Conservation (phyloP, 2,329 filamentous ascomycete species). For the Epichloe festucae region DNA sequence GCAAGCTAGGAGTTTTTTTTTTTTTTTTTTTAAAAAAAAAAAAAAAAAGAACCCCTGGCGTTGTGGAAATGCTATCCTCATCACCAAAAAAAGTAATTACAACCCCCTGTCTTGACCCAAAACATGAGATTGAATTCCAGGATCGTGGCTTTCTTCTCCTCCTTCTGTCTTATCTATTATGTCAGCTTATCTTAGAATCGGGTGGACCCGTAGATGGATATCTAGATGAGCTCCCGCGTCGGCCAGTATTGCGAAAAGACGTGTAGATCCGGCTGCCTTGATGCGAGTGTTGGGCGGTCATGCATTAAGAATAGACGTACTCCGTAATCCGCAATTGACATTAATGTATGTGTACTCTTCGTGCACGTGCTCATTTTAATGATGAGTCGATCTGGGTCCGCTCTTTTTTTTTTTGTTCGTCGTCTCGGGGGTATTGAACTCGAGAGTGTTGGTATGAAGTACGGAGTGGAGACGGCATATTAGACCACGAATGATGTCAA, state of each 20-base stretch:
- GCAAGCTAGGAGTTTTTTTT: not conserved
- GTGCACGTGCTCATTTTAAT: not conserved
- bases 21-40: too few relatives aligned
- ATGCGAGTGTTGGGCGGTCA: not conserved
- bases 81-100: not conserved
- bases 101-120: not conserved
- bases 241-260: not conserved
- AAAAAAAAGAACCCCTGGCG: not conserved
- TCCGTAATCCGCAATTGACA: not conserved
- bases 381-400: not conserved
- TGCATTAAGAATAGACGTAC: slow-evolving; percentile 1
- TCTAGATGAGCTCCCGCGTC: slow-evolving; percentile 1
- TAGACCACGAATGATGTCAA: too few relatives aligned
- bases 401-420: too few relatives aligned
- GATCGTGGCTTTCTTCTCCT: not conserved
- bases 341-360: not conserved
- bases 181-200: not conserved
- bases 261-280: not conserved
- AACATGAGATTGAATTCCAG: not conserved
- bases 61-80: not conserved
- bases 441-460: too few relatives aligned
- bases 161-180: not conserved
- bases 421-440: too few relatives aligned
- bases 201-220: slow-evolving; percentile 2
- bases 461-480: too few relatives aligned